Evolutionary conservation across 306 rosid species (phyloP).

Genomic region (Rosa multiflora): DNA sequence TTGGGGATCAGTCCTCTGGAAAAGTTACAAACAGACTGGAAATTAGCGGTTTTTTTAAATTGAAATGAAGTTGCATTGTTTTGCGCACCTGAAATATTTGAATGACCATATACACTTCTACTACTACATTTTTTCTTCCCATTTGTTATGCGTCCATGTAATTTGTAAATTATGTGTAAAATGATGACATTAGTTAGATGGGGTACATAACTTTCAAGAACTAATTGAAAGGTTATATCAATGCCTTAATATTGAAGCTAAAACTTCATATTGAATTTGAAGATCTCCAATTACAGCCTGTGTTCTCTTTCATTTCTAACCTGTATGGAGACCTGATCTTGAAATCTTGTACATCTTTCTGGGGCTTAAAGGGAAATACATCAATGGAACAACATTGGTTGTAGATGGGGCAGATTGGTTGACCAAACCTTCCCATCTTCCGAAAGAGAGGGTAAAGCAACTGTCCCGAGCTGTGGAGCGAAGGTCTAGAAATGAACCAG

Average conservation of each 20-base stretch:
- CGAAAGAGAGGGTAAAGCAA: slow-evolving; percentile 16
- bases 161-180: neutral
- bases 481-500: slow-evolving; percentile 12
- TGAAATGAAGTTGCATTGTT: neutral
- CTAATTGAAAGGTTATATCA: neutral
- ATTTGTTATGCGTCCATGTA: neutral
- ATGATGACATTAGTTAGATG: neutral
- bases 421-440: slow-evolving; percentile 7
- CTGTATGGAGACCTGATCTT: neutral
- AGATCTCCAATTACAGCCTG: neutral
- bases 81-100: neutral
- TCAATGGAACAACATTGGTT: slow-evolving; percentile 25
- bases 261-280: neutral
- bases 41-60: neutral
- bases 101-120: neutral
- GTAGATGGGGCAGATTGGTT: slow-evolving; percentile 19
- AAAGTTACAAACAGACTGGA: neutral
- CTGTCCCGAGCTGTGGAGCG: slow-evolving; percentile 21
- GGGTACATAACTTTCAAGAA: neutral
- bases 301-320: neutral
- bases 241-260: neutral
- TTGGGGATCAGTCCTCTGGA: neutral
- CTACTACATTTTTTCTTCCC: neutral
- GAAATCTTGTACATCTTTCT: neutral
- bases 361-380: slow-evolving; percentile 20